A percentile compares a stretch with the other conserved stretches of the same genome.
phyloP scores from a whole-genome alignment of 1,139 yeast species.

The Pichia sp. region DNA sequence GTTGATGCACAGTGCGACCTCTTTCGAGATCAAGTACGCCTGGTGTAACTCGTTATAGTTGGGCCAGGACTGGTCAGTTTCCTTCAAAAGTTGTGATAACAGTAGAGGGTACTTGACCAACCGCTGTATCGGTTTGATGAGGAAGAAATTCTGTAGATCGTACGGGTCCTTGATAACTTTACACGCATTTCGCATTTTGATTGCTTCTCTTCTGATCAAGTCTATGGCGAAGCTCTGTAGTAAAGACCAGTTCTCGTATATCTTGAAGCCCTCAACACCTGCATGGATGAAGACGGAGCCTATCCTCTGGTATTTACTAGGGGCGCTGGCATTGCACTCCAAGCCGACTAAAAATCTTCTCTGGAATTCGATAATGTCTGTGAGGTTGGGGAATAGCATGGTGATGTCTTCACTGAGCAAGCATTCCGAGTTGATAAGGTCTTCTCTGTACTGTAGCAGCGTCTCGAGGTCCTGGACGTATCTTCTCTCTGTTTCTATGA shows the following conservation, averaged over 20 bases:
- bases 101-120: slow-evolving; percentile 89
- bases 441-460: slow-evolving; percentile 62
- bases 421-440: slow-evolving; percentile 58
- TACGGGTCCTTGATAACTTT: slow-evolving; percentile 75
- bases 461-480: slow-evolving; percentile 87
- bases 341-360: slow-evolving; percentile 81
- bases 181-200: slow-evolving; percentile 52
- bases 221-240: slow-evolving; percentile 86
- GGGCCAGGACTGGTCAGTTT: slow-evolving; percentile 51
- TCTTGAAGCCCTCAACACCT: slow-evolving; percentile 70
- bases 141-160: slow-evolving; percentile 83
- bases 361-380: slow-evolving; percentile 85
- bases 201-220: slow-evolving; percentile 61
- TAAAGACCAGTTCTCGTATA: slow-evolving; percentile 87
- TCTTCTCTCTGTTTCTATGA: slow-evolving; percentile 85
- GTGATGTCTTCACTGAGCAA: slow-evolving; percentile 79
- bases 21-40: slow-evolving; percentile 65
- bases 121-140: slow-evolving; percentile 92
- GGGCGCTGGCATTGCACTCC: slow-evolving; percentile 80
- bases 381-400: slow-evolving; percentile 76
- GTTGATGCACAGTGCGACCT: slow-evolving; percentile 81
- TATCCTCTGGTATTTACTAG: slow-evolving; percentile 71
- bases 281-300: slow-evolving; percentile 86
- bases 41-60: slow-evolving; percentile 62
- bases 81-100: slow-evolving; percentile 67